These are phyloP conservation scores for Groenewaldozyma tartarivorans DNA, from an alignment of 805 yeast genomes.

Conservation along the genomic window DNA sequence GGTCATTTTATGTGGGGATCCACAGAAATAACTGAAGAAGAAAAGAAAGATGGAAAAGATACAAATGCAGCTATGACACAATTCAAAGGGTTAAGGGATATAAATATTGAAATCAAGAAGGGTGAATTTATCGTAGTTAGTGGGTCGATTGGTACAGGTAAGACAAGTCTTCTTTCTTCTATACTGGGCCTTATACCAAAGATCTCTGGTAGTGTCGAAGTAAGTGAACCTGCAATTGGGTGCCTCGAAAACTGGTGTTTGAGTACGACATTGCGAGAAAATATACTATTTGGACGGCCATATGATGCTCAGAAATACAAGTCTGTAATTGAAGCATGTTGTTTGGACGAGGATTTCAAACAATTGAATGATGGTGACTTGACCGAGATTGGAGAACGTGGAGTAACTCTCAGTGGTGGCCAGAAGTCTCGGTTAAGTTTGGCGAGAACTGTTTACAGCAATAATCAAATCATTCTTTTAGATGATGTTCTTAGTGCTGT, in stretches of 20 bases:
- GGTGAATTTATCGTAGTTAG: conserved; percentile 61
- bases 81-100: conserved; percentile 28
- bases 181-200: conserved; percentile 56
- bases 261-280: conserved; percentile 60
- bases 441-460: conserved; percentile 67
- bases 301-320: conserved; percentile 41
- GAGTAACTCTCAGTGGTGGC: conserved; percentile 76
- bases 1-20: conserved; percentile 61
- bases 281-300: conserved; percentile 56
- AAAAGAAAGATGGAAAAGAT: conserved; percentile 5
- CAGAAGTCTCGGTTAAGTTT: conserved; percentile 73
- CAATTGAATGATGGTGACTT: conserved; percentile 60
- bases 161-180: conserved; percentile 54
- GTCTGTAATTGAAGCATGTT: conserved; percentile 49
- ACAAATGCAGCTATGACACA: too few relatives aligned
- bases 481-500: conserved; percentile 81
- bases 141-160: conserved; percentile 67
- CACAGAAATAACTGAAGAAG: conserved; percentile 11
- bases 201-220: conserved; percentile 36
- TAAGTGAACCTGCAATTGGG: conserved; percentile 39
- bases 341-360: conserved; percentile 51
- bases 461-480: conserved; percentile 51
- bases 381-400: conserved; percentile 78
- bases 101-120: conserved; percentile 41
- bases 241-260: conserved; percentile 67